Base-by-base conservation (phyloP, 305 asterid genomes). In the Rubia tinctorum region DNA sequence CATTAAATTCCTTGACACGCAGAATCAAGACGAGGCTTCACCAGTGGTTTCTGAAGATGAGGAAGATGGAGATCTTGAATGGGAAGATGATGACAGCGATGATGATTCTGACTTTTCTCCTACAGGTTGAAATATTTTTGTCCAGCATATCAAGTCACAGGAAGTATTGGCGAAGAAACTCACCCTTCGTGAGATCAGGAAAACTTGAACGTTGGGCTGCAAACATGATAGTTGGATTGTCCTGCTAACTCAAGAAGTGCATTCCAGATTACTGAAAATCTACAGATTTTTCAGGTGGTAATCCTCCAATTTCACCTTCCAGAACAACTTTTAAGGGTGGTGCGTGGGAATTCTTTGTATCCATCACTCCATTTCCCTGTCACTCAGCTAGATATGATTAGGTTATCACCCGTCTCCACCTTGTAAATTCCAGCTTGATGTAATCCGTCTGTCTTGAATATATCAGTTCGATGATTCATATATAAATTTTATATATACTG, bases 11-110 rank as follows among this genome's bases (percentile, higher is more conserved):
- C 56, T 60, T 71, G 68, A 55, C 62, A 23, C 75, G 70, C 88
- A 89, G 97, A 83, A 80, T 75, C 92, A 89, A 77, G 94, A 88
- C 73, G 97, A 87, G 68, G 83, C 44, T 71, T 79, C 84, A 47
- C 63, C 27, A 69, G 73, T 73, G 68, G 83, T 15, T 69, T 85
- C 89, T 49, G 84, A 76, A 68, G 81, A 66, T 65, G 88, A 85
- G 44, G 91, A 87, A 78, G 89, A 87, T 42, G 88, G 77, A 44
- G 88, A 82, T 44, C 66, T 64, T 63, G 89, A 87, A 49, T 79
- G 78, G 87, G 90, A 84, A 69, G 83, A 71, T 60, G 88, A 78
- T 53, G 92, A 88, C 14, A 82, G 56, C 45, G 88, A 78, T 53
- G 92, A 86, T 18, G 89, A 88, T 69, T 76, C 85, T 65, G 90